These are phyloP conservation scores for Russula foetens DNA, from an alignment of 768 basidiomycete species.

Conservation along the genomic window DNA sequence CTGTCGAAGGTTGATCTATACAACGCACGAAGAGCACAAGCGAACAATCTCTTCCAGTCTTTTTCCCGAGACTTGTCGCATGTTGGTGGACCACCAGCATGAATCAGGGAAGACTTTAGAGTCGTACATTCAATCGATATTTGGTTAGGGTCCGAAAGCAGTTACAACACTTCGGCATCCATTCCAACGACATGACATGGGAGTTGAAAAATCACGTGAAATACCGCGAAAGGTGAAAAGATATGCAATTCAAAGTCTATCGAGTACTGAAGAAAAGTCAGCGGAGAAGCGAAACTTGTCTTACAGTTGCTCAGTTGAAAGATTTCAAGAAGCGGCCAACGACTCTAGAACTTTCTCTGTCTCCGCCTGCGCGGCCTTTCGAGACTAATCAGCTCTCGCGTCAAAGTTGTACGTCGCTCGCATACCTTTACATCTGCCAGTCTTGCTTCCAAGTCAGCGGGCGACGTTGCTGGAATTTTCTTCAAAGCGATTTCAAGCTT, in stretches of 20 bases:
- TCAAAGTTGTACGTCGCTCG: background rate
- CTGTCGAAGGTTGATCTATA: too few species aligned
- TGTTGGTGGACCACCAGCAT: background rate
- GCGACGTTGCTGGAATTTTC: background rate
- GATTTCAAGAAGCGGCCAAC: background rate
- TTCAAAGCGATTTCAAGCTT: constrained; percentile 12
- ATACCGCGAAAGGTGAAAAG: background rate
- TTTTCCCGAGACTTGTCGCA: background rate
- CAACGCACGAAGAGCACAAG: too few species aligned
- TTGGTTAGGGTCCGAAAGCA: background rate
- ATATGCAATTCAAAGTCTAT: background rate
- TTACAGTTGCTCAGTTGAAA: background rate
- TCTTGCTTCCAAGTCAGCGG: background rate
- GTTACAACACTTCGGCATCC: background rate
- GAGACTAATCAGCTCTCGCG: background rate
- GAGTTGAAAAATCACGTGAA: background rate
- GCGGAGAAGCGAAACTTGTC: background rate
- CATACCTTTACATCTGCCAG: constrained; percentile 6
- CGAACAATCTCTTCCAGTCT: background rate
- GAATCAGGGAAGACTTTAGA: too few species aligned
- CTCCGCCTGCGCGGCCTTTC: background rate
- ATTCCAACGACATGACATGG: background rate
- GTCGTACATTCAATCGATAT: background rate
- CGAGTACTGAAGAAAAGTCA: background rate
- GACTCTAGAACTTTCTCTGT: background rate